A percentile compares a stretch with the other conserved stretches of the same genome.
Evolutionary conservation across 192 early-diverging fungal genomes (phyloP).

Genomic region (Backusella psychrophila): DNA sequence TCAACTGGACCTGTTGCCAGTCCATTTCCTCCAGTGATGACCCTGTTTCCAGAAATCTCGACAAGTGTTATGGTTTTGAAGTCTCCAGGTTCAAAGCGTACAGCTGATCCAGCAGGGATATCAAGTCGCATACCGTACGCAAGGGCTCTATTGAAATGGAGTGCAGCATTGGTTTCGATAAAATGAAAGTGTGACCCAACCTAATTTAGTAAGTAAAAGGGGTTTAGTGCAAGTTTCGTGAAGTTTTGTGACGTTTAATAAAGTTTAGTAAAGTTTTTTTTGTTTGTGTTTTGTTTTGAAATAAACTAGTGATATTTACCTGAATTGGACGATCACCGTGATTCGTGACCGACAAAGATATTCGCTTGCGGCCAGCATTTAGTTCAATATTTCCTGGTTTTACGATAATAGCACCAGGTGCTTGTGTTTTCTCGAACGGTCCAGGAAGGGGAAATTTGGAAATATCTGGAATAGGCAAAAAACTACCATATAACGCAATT

Average conservation of each 20-base stretch:
- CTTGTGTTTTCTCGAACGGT: constrained; percentile 26
- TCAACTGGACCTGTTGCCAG: constrained; percentile 77
- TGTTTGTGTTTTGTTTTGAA: not conserved
- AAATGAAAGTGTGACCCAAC: constrained; percentile 96
- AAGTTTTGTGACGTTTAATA: not conserved
- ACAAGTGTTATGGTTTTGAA: constrained; percentile 79
- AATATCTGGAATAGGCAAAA: constrained; percentile 66
- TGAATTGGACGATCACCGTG: constrained; percentile 93
- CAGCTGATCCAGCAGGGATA: constrained; percentile 91
- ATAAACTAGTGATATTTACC: constrained; percentile 20
- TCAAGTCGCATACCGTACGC: constrained; percentile 88
- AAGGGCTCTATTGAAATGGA: constrained; percentile 80
- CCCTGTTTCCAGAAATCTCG: constrained; percentile 75
- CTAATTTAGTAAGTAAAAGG: not conserved
- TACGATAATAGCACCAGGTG: constrained; percentile 66
- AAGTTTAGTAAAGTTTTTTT: not conserved
- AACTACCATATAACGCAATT: constrained; percentile 86
- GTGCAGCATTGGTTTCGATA: constrained; percentile 82
- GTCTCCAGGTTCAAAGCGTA: constrained; percentile 97
- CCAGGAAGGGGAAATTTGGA: constrained; percentile 47
- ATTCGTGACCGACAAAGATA: constrained; percentile 80
- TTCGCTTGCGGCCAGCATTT: constrained; percentile 73
- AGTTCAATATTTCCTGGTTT: constrained; percentile 67
- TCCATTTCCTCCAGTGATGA: constrained; percentile 84
- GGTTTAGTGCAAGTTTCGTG: too few species aligned